A percentile compares a stretch with the other conserved stretches of the same genome.
Conservation (phyloP, 2,329 filamentous ascomycete genomes). For the Colletotrichum sp. region DNA sequence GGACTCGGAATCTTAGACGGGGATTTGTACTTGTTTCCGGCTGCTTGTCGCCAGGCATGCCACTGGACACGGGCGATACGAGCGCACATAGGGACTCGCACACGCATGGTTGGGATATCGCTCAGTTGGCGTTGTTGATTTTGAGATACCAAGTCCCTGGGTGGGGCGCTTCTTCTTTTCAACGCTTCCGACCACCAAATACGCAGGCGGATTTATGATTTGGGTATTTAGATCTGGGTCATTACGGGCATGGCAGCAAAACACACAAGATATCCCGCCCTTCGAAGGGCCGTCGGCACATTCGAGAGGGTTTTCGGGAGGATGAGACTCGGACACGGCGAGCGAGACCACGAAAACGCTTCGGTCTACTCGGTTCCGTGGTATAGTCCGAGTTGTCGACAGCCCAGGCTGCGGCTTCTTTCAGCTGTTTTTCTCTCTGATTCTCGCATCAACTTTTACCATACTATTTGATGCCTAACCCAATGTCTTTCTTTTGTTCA, state of each 20-base stretch:
- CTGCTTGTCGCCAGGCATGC: conserved; percentile 5
- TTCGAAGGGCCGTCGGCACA: neutral
- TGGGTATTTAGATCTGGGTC: conserved; percentile 18
- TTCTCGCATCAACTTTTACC: conserved; percentile 12
- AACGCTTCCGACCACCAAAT: conserved; percentile 8
- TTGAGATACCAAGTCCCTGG: conserved; percentile 24
- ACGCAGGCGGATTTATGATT: conserved; percentile 13
- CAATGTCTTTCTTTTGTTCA: conserved; percentile 12
- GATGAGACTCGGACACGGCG: neutral
- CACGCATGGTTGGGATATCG: conserved; percentile 20
- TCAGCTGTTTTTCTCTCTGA: neutral
- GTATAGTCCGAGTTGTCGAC: neutral
- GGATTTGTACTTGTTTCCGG: neutral
- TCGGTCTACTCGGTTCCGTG: neutral
- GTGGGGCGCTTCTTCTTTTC: conserved; percentile 21
- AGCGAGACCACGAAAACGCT: neutral
- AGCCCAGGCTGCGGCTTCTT: neutral
- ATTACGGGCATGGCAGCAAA: conserved; percentile 17
- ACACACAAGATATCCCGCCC: conserved; percentile 16
- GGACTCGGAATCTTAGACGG: conserved; percentile 1
- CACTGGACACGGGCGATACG: neutral
- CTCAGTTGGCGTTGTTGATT: conserved; percentile 24
- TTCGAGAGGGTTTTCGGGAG: neutral
- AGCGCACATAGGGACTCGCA: conserved; percentile 7
- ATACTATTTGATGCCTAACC: conserved; percentile 6